Evolutionary conservation across 768 basidiomycete genomes (phyloP).

Genomic region (Wakefieldia striispora): DNA sequence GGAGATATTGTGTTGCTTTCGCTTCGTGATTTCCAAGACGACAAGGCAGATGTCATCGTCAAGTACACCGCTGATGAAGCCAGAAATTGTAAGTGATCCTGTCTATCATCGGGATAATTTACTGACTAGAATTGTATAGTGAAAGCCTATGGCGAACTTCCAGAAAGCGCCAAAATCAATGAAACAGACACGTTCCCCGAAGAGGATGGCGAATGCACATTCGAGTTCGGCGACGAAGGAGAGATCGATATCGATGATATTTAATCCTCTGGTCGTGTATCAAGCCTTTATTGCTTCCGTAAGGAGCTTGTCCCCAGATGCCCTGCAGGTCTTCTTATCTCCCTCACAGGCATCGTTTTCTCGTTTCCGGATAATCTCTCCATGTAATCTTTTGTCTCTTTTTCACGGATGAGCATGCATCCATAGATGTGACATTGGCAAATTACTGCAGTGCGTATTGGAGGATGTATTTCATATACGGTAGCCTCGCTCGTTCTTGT

Average conservation of each 20-base stretch:
- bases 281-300: conserved; percentile 12
- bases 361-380: conserved; percentile 9
- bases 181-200: conserved; percentile 94
- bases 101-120: conserved; percentile 2
- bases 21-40: conserved; percentile 97
- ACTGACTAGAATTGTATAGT: conserved; percentile 42
- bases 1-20: conserved; percentile 95
- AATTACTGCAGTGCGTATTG: conserved; percentile 14
- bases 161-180: conserved; percentile 95
- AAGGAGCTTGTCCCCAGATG: not conserved
- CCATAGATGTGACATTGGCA: conserved; percentile 27
- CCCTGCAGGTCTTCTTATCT: conserved; percentile 1
- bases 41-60: conserved; percentile 98
- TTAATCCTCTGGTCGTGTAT: conserved; percentile 36
- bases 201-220: conserved; percentile 85
- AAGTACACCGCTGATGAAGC: conserved; percentile 98
- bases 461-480: conserved; percentile 8
- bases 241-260: conserved; percentile 92
- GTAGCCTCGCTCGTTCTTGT: conserved; percentile 3
- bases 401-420: conserved; percentile 15
- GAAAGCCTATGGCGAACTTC: conserved; percentile 97
- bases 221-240: conserved; percentile 87
- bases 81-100: conserved; percentile 56
- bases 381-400: conserved; percentile 5
- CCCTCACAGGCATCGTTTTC: conserved; percentile 10